Percentiles rank a stretch among this genome's conserved stretches.
These are phyloP conservation scores for Aspergillus bertholletiae DNA, from an alignment of 495 filamentous ascomycete genomes.

Conservation along the genomic window DNA sequence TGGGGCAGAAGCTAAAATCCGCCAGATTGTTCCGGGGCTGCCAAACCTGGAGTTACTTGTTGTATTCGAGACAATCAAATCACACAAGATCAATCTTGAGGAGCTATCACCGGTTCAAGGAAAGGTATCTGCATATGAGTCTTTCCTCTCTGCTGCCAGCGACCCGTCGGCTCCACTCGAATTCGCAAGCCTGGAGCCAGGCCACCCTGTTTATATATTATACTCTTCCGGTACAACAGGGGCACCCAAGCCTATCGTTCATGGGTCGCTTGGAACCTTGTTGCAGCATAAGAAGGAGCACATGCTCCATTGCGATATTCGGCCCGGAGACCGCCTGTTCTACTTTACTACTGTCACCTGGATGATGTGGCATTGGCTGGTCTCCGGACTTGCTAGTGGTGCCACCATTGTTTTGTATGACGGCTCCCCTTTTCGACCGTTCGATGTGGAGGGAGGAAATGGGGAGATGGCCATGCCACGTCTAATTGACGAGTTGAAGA, in stretches of 20 bases:
- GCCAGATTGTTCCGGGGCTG: slow-evolving; percentile 63
- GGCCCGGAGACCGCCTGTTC: slow-evolving; percentile 61
- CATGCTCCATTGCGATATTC: slow-evolving; percentile 74
- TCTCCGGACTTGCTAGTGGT: slow-evolving; percentile 76
- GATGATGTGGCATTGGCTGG: slow-evolving; percentile 99
- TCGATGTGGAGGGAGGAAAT: slow-evolving; percentile 46
- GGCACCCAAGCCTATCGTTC: slow-evolving; percentile 88
- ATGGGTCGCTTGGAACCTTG: slow-evolving; percentile 81
- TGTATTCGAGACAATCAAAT: slow-evolving; percentile 60
- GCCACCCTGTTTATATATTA: slow-evolving; percentile 85
- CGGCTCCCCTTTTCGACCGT: slow-evolving; percentile 76
- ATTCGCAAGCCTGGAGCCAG: slow-evolving; percentile 73
- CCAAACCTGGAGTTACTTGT: slow-evolving; percentile 62
- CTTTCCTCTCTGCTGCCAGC: slow-evolving; percentile 45
- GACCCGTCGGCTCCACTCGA: slow-evolving; percentile 45
- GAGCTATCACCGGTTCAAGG: slow-evolving; percentile 46
- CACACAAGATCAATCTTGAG: slow-evolving; percentile 45
- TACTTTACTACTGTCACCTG: slow-evolving; percentile 90
- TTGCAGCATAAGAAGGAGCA: slow-evolving; percentile 96
- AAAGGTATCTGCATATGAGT: slow-evolving; percentile 44
- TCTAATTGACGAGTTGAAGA: slow-evolving; percentile 64
- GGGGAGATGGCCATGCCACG: slow-evolving; percentile 67
- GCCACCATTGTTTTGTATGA: slow-evolving; percentile 83
- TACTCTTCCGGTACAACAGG: slow-evolving; percentile 89
- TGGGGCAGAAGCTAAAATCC: slow-evolving; percentile 64